Conservation (phyloP, 2,329 filamentous ascomycete genomes). For the Xylaria sp. region DNA sequence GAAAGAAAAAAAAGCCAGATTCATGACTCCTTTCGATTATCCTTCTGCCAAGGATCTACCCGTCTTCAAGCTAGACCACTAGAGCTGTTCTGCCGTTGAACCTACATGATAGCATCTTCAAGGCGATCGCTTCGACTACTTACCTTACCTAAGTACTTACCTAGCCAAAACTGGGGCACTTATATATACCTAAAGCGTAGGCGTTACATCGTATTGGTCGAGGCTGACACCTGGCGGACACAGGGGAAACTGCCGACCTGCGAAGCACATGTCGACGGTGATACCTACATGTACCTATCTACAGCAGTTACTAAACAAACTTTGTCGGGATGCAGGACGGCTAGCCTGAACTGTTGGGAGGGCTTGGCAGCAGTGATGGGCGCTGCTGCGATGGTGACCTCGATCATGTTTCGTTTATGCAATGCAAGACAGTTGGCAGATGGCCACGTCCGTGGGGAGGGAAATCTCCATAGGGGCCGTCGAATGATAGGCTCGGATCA, state of each 20-base stretch:
- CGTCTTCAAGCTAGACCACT: too few species aligned
- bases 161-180: not conserved
- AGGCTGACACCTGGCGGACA: not conserved
- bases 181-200: not conserved
- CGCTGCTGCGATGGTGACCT: conserved; percentile 16
- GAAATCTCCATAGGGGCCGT: not conserved
- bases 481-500: conserved; percentile 18
- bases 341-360: conserved; percentile 4
- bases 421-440: conserved; percentile 42
- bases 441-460: conserved; percentile 32
- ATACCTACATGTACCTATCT: not conserved
- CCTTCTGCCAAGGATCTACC: too few species aligned
- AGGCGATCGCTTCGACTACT: too few species aligned
- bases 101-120: too few species aligned
- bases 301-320: not conserved
- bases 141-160: too few species aligned
- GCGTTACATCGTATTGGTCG: not conserved
- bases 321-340: not conserved
- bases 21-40: too few species aligned
- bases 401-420: conserved; percentile 38
- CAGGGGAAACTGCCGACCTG: not conserved
- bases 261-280: not conserved
- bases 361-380: conserved; percentile 13
- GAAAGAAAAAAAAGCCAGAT: too few species aligned
- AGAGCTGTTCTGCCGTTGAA: too few species aligned